Base-by-base conservation (phyloP, 768 basidiomycete species). In the Mycena floridula region DNA sequence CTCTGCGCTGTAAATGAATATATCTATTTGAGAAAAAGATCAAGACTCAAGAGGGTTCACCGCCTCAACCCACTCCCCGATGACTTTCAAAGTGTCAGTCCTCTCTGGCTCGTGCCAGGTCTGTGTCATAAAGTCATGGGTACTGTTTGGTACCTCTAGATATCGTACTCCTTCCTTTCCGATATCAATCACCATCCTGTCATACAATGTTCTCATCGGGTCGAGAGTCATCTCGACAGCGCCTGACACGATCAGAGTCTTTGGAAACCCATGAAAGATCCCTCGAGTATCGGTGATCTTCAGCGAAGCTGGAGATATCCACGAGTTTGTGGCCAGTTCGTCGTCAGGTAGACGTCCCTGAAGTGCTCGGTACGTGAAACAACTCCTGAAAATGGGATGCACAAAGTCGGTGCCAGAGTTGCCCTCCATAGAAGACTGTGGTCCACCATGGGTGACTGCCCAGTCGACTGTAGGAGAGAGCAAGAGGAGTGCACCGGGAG, bases 271-370 rank as follows among this genome's bases (percentile, higher is more conserved):
- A 2, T 13, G 13, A 30, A 43, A 52, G 50, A 70, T 45, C 13
- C 52, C 61, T n/a, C n/a, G n/a, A 4, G 46, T 32, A 4, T 44
- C 42, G 22, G 49, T 15, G 5, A 52, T 16, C 3, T 25, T 40
- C 13, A 57, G 45, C 25, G 64, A 66, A n/a, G 56, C 62, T 3
- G 69, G 67, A 0, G 67, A 68, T 27, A 70, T 48, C 43, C 63
- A 70, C 7, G 50, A 52, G 46, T 56, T 64, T 40, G 49, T 45
- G n/a, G 42, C 49, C 12, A 55, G 60, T 24, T 52, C 56, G 12
- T 54, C 60, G n/a, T 53, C 36, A 7, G 57, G 58, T 20, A 63
- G 56, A 1, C 55, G 47, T 1, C 63, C 59, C 2, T 63, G 36
- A 25, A 63, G 57, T 9, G 60, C 55, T 8, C 30, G 47, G 21